Base-by-base conservation (phyloP, 2,329 filamentous ascomycete genomes). In the Hirsutella minnesotensis region DNA sequence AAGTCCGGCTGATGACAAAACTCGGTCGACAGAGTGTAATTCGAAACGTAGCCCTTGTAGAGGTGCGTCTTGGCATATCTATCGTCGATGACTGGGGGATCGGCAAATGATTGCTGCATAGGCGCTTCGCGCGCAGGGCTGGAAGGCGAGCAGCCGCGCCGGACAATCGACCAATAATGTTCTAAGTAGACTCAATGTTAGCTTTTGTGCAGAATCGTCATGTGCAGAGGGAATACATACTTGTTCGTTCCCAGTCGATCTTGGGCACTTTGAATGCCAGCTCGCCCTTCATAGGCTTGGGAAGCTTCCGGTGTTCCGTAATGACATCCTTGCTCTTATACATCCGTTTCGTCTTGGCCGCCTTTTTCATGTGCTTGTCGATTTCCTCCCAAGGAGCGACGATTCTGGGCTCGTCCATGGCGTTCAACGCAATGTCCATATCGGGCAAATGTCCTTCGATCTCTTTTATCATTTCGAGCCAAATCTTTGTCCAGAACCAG, bases 1-100 rank as follows among this genome's bases (percentile, higher is more conserved):
- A 83, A 62, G 47, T 79, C 73, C 1, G 79, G 77, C 42, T 83
- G 76, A 45, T 80, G 79, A 57, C 80, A 84, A 30, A 83, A 65
- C 43, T 82, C 74, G 35, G 69, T 70, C 3, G 76, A 74, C 2
- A 73, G 61, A 19, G 77, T 77, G 49, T 71, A 79, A 54, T 83
- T 83, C 39, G 68, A 67, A 5, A 83, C 70, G 45, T 73, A 78
- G 5, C 79, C 80, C 42, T 72, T 61, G 43, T 66, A 65, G 44
- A 69, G 68, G 51, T 81, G 72, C 1, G 68, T 63, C 8, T 58
- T 56, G 13, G 70, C 65, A 50, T 68, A 63, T 8, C 63, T 60
- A 38, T 68, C 63, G 15, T 67, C 65, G 48, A 77, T 68, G 12
- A 50, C 42, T 3, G 70, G 69, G n/a, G 63, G 56, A 9, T 60